phyloP scores from a whole-genome alignment of 345 rosid genomes.

The Brassica juncea region DNA sequence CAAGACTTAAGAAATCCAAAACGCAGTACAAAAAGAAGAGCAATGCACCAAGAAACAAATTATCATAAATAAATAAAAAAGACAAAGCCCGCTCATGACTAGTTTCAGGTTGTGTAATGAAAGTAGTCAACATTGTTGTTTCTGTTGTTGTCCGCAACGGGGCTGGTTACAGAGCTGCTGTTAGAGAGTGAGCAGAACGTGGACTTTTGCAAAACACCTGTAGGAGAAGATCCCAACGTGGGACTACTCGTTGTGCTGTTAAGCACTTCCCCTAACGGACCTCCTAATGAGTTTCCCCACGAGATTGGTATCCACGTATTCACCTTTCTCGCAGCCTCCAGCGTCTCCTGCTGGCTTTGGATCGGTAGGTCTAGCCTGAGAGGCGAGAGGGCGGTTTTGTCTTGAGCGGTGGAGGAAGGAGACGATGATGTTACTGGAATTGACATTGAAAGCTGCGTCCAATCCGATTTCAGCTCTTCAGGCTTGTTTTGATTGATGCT shows the following conservation, averaged over 20 bases:
- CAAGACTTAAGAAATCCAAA: background rate
- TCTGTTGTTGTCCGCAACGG: slow-evolving; percentile 43
- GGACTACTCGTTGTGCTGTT: slow-evolving; percentile 49
- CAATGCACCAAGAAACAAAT: background rate
- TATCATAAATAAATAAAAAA: background rate
- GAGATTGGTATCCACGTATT: slow-evolving; percentile 55
- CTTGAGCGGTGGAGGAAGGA: slow-evolving; percentile 39
- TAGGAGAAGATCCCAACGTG: slow-evolving; percentile 55
- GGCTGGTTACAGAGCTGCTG: slow-evolving; percentile 65
- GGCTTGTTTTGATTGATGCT: slow-evolving; percentile 44
- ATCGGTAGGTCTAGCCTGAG: slow-evolving; percentile 47
- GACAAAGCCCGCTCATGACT: background rate
- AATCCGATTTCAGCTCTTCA: slow-evolving; percentile 56
- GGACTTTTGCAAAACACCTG: slow-evolving; percentile 62
- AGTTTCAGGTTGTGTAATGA: slow-evolving; percentile 37
- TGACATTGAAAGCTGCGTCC: slow-evolving; percentile 74
- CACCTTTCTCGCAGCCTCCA: slow-evolving; percentile 43
- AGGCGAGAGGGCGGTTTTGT: slow-evolving; percentile 50
- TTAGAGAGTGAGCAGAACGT: slow-evolving; percentile 59
- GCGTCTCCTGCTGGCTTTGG: slow-evolving; percentile 30
- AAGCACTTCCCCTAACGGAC: slow-evolving; percentile 70
- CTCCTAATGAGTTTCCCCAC: slow-evolving; percentile 60
- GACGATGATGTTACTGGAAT: slow-evolving; percentile 55
- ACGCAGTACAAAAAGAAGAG: background rate
- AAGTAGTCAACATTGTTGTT: slow-evolving; percentile 45